Conservation (phyloP, 192 early-diverging fungal species). For the Dissophora ornata region DNA sequence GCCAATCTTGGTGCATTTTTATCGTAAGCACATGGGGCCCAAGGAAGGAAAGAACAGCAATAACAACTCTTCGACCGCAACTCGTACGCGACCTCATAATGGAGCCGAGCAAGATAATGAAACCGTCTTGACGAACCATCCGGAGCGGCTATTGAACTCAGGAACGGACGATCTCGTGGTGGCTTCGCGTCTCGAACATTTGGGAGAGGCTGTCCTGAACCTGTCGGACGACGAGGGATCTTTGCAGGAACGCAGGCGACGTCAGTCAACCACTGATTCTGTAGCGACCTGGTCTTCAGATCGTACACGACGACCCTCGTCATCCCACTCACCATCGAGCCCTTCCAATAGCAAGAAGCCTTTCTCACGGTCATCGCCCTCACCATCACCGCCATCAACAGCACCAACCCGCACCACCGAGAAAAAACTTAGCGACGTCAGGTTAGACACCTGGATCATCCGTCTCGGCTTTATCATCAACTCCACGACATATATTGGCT, state of each 20-base stretch:
- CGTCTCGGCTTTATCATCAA: constrained; percentile 53
- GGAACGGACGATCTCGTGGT: constrained; percentile 16
- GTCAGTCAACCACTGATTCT: constrained; percentile 22
- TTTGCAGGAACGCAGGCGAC: constrained; percentile 23
- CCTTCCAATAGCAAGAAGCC: not conserved
- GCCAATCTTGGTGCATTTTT: constrained; percentile 45
- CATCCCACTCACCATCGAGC: not conserved
- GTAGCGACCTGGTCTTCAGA: constrained; percentile 11
- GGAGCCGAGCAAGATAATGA: not conserved
- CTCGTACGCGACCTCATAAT: not conserved
- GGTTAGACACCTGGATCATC: constrained; percentile 60
- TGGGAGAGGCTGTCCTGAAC: constrained; percentile 30
- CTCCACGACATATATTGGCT: constrained; percentile 25
- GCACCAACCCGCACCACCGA: not conserved
- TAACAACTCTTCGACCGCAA: not conserved
- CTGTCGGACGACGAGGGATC: constrained; percentile 33
- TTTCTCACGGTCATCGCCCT: not conserved
- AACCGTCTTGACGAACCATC: constrained; percentile 1
- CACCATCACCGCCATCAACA: not conserved
- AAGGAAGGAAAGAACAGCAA: not conserved
- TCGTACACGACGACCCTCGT: constrained; percentile 9
- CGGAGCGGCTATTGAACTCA: not conserved
- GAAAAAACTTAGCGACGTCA: constrained; percentile 7
- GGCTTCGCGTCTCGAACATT: constrained; percentile 41
- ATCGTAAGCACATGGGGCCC: constrained; percentile 10